These are phyloP conservation scores for Eleusine indica DNA, from an alignment of 176 grass and related monocot genomes.

Conservation along the genomic window DNA sequence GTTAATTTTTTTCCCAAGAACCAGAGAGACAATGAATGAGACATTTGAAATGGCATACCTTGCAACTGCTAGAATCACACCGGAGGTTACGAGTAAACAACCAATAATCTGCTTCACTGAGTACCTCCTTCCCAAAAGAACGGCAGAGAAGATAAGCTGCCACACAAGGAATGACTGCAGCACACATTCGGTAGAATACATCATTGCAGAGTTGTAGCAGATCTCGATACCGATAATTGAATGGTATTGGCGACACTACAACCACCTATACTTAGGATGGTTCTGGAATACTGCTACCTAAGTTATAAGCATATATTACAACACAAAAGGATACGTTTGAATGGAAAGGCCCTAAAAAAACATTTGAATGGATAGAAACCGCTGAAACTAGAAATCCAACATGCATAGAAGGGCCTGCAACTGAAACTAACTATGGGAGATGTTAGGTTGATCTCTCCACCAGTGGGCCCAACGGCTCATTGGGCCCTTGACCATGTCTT, in stretches of 20 bases:
- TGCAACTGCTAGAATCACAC: slow-evolving; percentile 77
- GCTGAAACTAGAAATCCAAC: background rate
- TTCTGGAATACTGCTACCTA: background rate
- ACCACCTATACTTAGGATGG: background rate
- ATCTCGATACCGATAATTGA: background rate
- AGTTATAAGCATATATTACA: background rate
- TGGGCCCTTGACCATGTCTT: too few relatives aligned
- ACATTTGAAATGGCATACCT: slow-evolving; percentile 51
- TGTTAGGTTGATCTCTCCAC: too few relatives aligned
- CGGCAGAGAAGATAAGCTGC: slow-evolving; percentile 83
- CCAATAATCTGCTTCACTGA: slow-evolving; percentile 67
- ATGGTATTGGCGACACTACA: background rate
- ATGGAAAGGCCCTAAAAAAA: background rate
- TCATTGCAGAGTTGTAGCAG: background rate
- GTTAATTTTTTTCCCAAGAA: background rate
- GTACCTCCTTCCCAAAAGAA: slow-evolving; percentile 74
- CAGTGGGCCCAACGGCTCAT: too few relatives aligned
- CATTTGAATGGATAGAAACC: background rate
- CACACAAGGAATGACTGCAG: slow-evolving; percentile 95
- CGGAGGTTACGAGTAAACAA: slow-evolving; percentile 77
- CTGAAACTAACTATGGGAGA: background rate
- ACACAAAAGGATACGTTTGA: background rate
- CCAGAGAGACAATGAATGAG: background rate
- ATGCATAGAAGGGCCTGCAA: background rate
- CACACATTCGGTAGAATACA: slow-evolving; percentile 21